Evolutionary conservation across 306 rosid genomes (phyloP), one percentile per base, ranked within the genome.

Genomic region (Cotoneaster glaucophyllus): DNA sequence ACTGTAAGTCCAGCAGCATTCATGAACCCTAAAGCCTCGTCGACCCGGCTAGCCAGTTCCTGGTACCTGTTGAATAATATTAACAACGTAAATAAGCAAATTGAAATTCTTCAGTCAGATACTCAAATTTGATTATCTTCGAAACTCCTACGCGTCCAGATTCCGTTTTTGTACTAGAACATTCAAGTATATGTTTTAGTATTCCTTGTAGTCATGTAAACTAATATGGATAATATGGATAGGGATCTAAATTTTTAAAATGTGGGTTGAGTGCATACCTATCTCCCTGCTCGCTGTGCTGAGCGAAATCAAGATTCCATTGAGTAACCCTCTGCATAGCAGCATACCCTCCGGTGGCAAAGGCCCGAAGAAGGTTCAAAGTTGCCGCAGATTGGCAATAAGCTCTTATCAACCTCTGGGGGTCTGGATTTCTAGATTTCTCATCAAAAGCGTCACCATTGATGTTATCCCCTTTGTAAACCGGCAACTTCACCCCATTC

Each of bases 1-100:
- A 82, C 39, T 2, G 96, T 90, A 64, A 90, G 91, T 34, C 96
- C 96, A 2, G 93, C 89, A 26, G 93, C 96, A 61, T 88, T 71
- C 96, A 90, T 88, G 86, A 90, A 90, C 45, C 96, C 96, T 41
- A 90, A 82, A 73, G 96, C 90, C 77, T 90, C 96, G 25, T 90
- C 93, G 2, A 90, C 96, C 45, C 88, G 81, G 78, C 83, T 73
- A 39, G 93, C 96, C 53, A 90, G 80, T 76, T 90, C 96, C 25
- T 82, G 85, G 79, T 90, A 90, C 86, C 93, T 88, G 69, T 74
- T 69, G 6, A 73, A 70, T 81, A 76, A 87, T 32, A 74, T 69
- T 28, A 63, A 71, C 59, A 70, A 31, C 53, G 56, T 17, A 41
- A 25, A 37, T 32, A 34, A 58, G 28, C 29, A 22, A 70, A 58